Base-by-base conservation (phyloP, 2,329 filamentous ascomycete species). In the Phoma sp. region DNA sequence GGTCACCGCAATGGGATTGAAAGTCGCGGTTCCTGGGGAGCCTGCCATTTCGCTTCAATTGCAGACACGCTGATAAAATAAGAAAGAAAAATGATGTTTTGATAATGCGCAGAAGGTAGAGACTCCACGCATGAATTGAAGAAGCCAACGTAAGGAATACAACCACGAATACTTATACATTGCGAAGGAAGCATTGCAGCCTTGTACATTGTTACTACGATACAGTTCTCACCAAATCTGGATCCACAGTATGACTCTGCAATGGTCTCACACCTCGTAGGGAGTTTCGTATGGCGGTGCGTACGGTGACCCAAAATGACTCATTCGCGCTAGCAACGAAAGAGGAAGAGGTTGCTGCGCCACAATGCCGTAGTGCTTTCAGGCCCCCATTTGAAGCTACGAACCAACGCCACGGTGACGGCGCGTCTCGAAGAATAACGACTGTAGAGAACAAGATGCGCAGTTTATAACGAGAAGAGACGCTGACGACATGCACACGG, bases 231-330 rank as follows among this genome's bases (percentile, higher is more conserved):
- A 32, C 53, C 57, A 43, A 29, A 49, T 48, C 2, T 31, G 38
- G 61, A 39, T 13, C 32, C 29, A 27, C n/a, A 41, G 43, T 61
- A 60, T 66, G 63, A 66, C 60, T 65, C 63, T 25, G 5, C 21
- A 40, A 10, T 9, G 24, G 32, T 6, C 15, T 50, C 25, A 22
- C 5, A 13, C 24, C 24, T 45, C 25, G 27, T 40, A 15, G 33
- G 38, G 35, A 41, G 39, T 45, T 44, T 43, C 9, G 44, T 12
- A 17, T 31, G 24, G 25, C 13, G 7, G 40, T 27, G 39, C n/a
- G 21, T 32, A 39, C 15, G 39, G 55, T 65, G 62, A 66, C 53
- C 46, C n/a, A 61, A 62, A 61, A 57, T 70, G 65, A 70, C 49
- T 70, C 65, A 70, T 68, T 47, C 27, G 36, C 63, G 57, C 65